These are phyloP conservation scores for Coix lacrymajobi DNA, from an alignment of 176 grass and related monocot species.

Conservation along the genomic window DNA sequence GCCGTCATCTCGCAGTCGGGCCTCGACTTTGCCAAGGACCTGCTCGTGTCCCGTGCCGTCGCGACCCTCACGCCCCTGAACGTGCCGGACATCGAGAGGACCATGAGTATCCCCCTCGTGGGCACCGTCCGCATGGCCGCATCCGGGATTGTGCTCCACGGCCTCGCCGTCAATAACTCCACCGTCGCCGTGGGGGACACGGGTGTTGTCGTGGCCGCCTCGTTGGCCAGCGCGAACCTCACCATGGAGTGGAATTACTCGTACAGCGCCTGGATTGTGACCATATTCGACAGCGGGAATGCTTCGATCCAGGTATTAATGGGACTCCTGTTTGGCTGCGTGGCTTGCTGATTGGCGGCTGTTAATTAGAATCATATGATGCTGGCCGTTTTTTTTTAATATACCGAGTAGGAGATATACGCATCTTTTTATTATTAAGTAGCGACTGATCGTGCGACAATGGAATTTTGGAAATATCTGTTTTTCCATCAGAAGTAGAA, in stretches of 20 bases:
- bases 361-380: neutral
- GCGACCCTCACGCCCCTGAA: conserved; percentile 47
- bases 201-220: conserved; percentile 70
- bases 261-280: conserved; percentile 58
- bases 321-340: neutral
- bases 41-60: conserved; percentile 54
- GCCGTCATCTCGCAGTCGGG: conserved; percentile 67
- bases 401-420: neutral
- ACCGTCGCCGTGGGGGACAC: conserved; percentile 48
- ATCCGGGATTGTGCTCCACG: conserved; percentile 44
- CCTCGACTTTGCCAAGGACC: conserved; percentile 77
- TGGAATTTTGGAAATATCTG: neutral
- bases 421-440: neutral
- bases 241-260: conserved; percentile 82
- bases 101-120: conserved; percentile 52
- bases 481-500: neutral
- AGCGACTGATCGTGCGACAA: neutral
- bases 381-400: neutral
- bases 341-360: neutral
- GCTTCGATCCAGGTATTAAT: conserved; percentile 70
- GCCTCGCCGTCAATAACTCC: conserved; percentile 44
- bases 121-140: conserved; percentile 58
- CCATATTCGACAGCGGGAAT: conserved; percentile 62
- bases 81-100: conserved; percentile 71
- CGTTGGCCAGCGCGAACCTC: conserved; percentile 56